Evolutionary conservation across 75 land plant species (phyloP), one percentile per base, ranked within the genome.

Genomic region (Adiantum capillusveneris): DNA sequence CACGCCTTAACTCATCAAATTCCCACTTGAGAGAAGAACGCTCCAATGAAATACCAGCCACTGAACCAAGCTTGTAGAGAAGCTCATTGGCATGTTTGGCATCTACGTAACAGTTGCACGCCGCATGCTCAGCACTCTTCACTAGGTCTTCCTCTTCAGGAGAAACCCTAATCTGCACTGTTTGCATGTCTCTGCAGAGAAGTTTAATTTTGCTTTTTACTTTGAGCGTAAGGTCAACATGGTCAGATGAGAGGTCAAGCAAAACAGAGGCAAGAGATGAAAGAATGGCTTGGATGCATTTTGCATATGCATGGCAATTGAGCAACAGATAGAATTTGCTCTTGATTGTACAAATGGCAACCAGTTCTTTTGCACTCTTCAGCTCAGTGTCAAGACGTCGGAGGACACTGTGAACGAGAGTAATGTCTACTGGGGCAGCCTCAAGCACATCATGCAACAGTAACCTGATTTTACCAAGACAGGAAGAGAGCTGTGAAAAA

Each of bases 241-340:
- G 57, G 28, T 80, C 68, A 62, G 77, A 41, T n/a, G 80, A 72
- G 41, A 84, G 30, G 13, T 78, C 44, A 56, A 77, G 66, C 18
- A 84, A 55, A 29, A 71, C 72, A 12, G 68, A 58, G 31, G 84
- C 77, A 26, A 84, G 74, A 44, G 78, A 75, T 22, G 39, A 79
- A 11, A 80, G 71, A n/a, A 79, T 56, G 16, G 63, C 67, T 64
- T 84, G 73, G 18, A 81, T 29, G 30, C 68, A 53, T 55, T 59
- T 68, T 17, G 68, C 75, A 53, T 77, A 58, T 22, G 30, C 36
- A 46, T 75, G 59, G 43, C 78, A 81, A 56, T 71, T 74, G 29
- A 84, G 44, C 29, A 84, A 56, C 18, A 81, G 75, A 63, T 84
- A 84, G 17, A 84, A 54, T 68, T 53, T 77, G 67, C 68, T 81